Base-by-base conservation (phyloP, 2,329 filamentous ascomycete genomes). In the Peltaster fructicola region DNA sequence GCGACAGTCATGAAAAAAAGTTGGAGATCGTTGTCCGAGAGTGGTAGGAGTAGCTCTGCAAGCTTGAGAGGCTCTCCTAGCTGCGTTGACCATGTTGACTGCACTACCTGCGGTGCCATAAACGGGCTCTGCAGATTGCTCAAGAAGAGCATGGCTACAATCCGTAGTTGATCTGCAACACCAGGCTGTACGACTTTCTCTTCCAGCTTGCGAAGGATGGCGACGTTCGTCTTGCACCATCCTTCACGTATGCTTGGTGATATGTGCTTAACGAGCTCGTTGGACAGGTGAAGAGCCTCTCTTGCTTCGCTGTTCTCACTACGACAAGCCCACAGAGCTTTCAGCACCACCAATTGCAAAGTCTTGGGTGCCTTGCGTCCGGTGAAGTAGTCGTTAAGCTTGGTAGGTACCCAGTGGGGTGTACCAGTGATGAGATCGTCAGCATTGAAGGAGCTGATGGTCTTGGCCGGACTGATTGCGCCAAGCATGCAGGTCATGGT, bases 401-500 rank as follows among this genome's bases (percentile, higher is more conserved):
- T 39, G 11, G 40, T 38, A 3, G 46, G 35, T 12, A 36, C 39
- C 45, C 47, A 44, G 2, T 33, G 23, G 2, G 38, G 42, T 5
- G 42, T 44, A 24, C 43, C 45, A 1, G 37, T 31, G 5, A 47
- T 33, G 11, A 47, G 40, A 21, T 45, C 43, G 19, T 43, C 37
- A 2, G 41, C 44, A 13, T 40, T 30, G 29, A 40, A 44, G 14
- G 37, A 40, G 25, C 36, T 40, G n/a, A 26, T 22, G 1, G 36
- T 38, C 9, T 34, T 24, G n/a, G 28, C 22, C 8, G 31, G 27
- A 30, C 2, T 20, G 33, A 4, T 37, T 28, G 38, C 38, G 3
- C 20, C 31, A 17, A 35, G 30, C 17, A 48, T 37, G 7, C 38
- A 33, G 10, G 43, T 41, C 41, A 52, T 49, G 30, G 52, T 48